A percentile compares a stretch with the other conserved stretches of the same genome.
Conservation (phyloP, 192 early-diverging fungal genomes). For the Radiomyces spectabilis region DNA sequence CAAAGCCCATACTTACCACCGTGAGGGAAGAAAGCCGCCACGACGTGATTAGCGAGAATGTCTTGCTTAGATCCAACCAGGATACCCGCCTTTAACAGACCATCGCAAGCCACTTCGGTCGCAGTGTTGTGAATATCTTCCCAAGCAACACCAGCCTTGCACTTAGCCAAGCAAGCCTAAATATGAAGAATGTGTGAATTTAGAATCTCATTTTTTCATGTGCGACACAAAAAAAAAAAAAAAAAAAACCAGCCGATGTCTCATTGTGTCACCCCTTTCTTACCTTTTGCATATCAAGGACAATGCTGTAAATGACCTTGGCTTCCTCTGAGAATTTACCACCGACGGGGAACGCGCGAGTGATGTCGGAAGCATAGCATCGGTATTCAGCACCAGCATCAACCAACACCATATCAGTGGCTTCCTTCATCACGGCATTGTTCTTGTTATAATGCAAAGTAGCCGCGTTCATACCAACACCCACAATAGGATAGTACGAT, state of each 20-base stretch:
- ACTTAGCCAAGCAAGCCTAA: constrained; percentile 52
- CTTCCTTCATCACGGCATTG: constrained; percentile 43
- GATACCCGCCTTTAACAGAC: constrained; percentile 65
- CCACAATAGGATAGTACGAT: constrained; percentile 84
- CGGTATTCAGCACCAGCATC: constrained; percentile 80
- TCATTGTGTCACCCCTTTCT: background rate
- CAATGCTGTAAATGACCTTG: constrained; percentile 70
- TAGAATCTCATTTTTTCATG: background rate
- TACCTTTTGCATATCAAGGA: constrained; percentile 74
- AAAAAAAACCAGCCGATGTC: too few relatives aligned
- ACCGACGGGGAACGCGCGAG: constrained; percentile 77
- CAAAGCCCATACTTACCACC: constrained; percentile 41
- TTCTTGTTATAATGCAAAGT: constrained; percentile 82
- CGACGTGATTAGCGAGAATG: constrained; percentile 59
- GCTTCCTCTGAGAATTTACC: constrained; percentile 64
- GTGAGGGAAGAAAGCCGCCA: constrained; percentile 85
- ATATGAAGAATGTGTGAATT: background rate
- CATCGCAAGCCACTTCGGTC: constrained; percentile 53
- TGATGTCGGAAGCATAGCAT: constrained; percentile 88
- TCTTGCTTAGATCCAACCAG: constrained; percentile 57
- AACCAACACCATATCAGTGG: constrained; percentile 62
- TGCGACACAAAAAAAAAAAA: background rate
- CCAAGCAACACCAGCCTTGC: constrained; percentile 74
- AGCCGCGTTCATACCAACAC: constrained; percentile 65
- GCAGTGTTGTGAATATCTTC: constrained; percentile 76